phyloP scores from a whole-genome alignment of 2,329 filamentous ascomycete species.

The Orbilia ellipsospora region DNA sequence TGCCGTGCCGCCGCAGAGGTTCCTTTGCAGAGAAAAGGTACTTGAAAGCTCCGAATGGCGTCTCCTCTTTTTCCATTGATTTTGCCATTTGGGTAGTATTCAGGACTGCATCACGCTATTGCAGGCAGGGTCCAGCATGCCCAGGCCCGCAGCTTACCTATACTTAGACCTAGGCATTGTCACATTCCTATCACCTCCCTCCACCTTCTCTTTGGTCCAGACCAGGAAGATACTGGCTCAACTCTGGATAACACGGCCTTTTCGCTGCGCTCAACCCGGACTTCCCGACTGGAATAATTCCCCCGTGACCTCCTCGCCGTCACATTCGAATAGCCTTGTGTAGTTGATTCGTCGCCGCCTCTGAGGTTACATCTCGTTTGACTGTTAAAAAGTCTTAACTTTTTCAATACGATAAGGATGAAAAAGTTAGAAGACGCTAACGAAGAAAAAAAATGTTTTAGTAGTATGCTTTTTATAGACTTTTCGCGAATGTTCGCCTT shows the following conservation, averaged over 20 bases:
- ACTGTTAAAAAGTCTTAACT: slow-evolving; percentile 23
- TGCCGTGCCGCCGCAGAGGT: slow-evolving; percentile 36
- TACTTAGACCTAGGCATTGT: slow-evolving; percentile 49
- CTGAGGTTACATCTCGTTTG: slow-evolving; percentile 35
- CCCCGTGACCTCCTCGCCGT: slow-evolving; percentile 40
- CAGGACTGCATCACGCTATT: slow-evolving; percentile 45
- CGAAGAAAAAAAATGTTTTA: slow-evolving; percentile 29
- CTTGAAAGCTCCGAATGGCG: not conserved
- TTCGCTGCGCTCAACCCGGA: slow-evolving; percentile 17
- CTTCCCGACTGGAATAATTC: slow-evolving; percentile 13
- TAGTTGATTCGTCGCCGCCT: slow-evolving; percentile 20
- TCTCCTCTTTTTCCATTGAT: slow-evolving; percentile 16
- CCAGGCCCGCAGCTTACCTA: slow-evolving; percentile 30
- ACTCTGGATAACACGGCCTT: slow-evolving; percentile 8
- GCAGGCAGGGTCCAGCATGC: slow-evolving; percentile 49
- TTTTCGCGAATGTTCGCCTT: slow-evolving; percentile 41
- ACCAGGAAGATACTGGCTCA: slow-evolving; percentile 11
- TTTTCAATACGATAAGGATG: not conserved
- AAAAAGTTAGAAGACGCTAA: slow-evolving; percentile 3
- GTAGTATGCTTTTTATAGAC: slow-evolving; percentile 45
- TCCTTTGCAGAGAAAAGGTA: slow-evolving; percentile 20
- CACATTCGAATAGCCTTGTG: slow-evolving; percentile 23
- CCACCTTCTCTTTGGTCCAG: slow-evolving; percentile 2
- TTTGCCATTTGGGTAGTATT: slow-evolving; percentile 44
- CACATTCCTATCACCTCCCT: slow-evolving; percentile 42